Base-by-base conservation (phyloP, 805 yeast genomes). In the Metschnikowia henanensis region DNA sequence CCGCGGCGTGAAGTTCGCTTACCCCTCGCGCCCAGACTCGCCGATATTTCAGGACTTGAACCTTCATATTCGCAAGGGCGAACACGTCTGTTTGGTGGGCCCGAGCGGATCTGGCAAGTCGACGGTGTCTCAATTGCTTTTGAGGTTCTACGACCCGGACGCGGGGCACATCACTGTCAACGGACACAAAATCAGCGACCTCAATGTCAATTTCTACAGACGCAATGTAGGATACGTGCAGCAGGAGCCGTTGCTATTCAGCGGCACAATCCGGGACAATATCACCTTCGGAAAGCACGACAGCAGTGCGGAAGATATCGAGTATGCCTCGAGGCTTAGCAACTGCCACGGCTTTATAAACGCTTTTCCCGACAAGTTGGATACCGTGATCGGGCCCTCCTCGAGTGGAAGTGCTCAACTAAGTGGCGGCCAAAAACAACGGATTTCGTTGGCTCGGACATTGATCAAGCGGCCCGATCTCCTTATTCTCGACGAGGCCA, bases 41-140 rank as follows among this genome's bases (percentile, higher is more conserved):
- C 64, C 65, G 16, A 84, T 92, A 19, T 89, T 92, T 65, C 55
- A 69, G 2, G 68, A 76, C 18, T 65, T 91, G 43, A 72, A 79
- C 51, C 70, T 92, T 44, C 72, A 66, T 2, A 82, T 92, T 35
- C 61, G 70, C 13, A 81, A 86, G 26, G 97, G 97, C 12, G 91
- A 88, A 53, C 92, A 92, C 56, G 82, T 91, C 13, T 91, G 97
- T 60, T 81, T 92, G 46, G 97, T 91, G 15, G 98, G 98, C 2
- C 97, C 96, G n/a, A 84, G 95, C 26, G 98, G 98, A 1, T 87
- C 96, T 48, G 98, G 98, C 20, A 92, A 92, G 62, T 87, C 96
- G 15, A 91, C 97, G 0, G 79, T 92, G 3, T 76, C 91, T 6
- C 87, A 91, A 40, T 67, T 92, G 40, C 66, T 92, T 35, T 65